phyloP scores from a whole-genome alignment of 495 filamentous ascomycete species.

The Talaromyces adpressus region DNA sequence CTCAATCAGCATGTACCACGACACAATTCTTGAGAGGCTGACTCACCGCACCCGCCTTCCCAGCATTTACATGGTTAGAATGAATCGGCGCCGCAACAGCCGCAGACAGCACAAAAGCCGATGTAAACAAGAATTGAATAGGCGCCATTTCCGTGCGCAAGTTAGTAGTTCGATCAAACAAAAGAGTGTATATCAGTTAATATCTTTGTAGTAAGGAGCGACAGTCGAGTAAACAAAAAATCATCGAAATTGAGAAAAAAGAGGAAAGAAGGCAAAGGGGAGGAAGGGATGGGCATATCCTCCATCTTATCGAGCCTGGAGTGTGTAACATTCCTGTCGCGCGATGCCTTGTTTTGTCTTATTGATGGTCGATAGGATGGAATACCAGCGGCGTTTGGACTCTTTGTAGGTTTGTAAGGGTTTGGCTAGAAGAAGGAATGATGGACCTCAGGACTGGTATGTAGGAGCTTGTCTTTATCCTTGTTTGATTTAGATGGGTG shows the following conservation, averaged over 20 bases:
- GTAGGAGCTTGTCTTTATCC: background rate
- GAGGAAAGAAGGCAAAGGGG: background rate
- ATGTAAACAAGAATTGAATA: background rate
- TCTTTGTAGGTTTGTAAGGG: background rate
- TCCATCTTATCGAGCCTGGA: background rate
- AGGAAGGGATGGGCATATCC: background rate
- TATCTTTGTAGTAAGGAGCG: background rate
- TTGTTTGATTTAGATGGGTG: background rate
- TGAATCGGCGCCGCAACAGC: conserved; percentile 1
- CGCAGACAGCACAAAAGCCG: conserved; percentile 1
- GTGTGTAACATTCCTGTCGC: conserved; percentile 1
- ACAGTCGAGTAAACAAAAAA: background rate
- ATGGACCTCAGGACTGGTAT: background rate
- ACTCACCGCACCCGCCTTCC: background rate
- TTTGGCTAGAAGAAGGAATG: background rate
- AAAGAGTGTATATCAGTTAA: conserved; percentile 2
- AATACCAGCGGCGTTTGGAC: background rate
- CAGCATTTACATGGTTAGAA: background rate
- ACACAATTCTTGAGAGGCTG: background rate
- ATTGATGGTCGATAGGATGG: background rate
- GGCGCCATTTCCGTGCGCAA: conserved; percentile 5
- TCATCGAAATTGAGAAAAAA: background rate
- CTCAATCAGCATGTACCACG: background rate
- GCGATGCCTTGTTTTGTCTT: background rate
- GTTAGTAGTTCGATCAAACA: background rate